A percentile compares a stretch with the other conserved stretches of the same genome.
These are phyloP conservation scores for Leptographium galeiforme DNA, from an alignment of 2,329 filamentous ascomycete species.

Conservation along the genomic window DNA sequence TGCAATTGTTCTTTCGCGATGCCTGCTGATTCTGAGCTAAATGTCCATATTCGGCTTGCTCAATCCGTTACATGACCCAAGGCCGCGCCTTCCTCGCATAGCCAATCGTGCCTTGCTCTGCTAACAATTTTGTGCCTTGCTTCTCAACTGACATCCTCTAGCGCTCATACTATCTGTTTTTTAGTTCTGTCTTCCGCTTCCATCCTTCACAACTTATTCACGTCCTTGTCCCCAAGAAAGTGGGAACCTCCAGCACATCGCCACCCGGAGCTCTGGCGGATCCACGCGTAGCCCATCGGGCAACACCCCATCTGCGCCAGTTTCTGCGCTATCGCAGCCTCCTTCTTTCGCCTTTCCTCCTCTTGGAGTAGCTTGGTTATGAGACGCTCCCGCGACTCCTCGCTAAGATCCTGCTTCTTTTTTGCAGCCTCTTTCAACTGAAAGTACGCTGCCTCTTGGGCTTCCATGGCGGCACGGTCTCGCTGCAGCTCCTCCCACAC, in stretches of 20 bases:
- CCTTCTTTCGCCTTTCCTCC: not conserved
- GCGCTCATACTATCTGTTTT: not conserved
- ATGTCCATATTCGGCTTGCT: no score
- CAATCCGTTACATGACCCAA: no score
- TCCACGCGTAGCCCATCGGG: not conserved
- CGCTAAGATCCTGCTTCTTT: not conserved
- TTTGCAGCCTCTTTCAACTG: not conserved
- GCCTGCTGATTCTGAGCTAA: no score
- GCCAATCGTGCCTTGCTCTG: no score
- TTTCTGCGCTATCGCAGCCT: not conserved
- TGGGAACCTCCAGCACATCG: not conserved
- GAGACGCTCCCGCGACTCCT: slow-evolving; percentile 12
- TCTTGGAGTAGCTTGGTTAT: slow-evolving; percentile 23
- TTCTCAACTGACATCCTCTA: not conserved
- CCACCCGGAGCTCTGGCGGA: not conserved
- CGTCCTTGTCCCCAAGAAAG: not conserved
- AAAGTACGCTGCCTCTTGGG: not conserved
- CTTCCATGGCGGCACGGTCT: slow-evolving; percentile 18
- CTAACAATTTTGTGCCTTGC: no score
- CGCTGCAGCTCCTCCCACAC: slow-evolving; percentile 46
- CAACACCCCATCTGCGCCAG: not conserved
- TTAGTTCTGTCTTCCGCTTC: not conserved
- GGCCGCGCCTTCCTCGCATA: no score
- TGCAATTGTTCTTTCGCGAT: no score
- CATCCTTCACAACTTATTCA: not conserved